A percentile compares a stretch with the other conserved stretches of the same genome.
These are phyloP conservation scores for Zygosaccharomyces pseudobailii DNA, from an alignment of 1,139 yeast species.

Conservation along the genomic window DNA sequence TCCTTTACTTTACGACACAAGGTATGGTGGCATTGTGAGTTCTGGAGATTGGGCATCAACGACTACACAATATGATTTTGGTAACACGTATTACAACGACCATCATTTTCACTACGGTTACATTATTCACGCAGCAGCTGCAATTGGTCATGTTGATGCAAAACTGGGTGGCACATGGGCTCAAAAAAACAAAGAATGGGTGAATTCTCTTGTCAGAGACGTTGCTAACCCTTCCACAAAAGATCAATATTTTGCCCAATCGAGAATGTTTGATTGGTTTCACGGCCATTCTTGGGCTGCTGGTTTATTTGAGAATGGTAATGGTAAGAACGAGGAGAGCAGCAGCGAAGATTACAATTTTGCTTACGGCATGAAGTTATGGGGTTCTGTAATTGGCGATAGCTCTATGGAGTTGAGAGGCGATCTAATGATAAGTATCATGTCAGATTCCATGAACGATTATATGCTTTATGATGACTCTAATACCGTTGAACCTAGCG, in stretches of 20 bases:
- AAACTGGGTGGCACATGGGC: constrained; percentile 65
- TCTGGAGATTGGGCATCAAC: constrained; percentile 48
- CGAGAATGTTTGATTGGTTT: constrained; percentile 74
- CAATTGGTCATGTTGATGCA: constrained; percentile 60
- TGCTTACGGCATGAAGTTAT: constrained; percentile 74
- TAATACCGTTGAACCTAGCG: constrained; percentile 56
- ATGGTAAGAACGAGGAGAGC: constrained; percentile 78
- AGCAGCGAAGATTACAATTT: constrained; percentile 78
- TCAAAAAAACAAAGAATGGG: constrained; percentile 58
- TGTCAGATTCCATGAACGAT: constrained; percentile 55
- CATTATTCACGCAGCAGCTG: constrained; percentile 72
- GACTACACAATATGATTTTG: constrained; percentile 54
- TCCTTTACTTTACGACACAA: constrained; percentile 67
- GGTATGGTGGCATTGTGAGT: constrained; percentile 64
- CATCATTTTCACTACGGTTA: constrained; percentile 83
- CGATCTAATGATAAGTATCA: constrained; percentile 64
- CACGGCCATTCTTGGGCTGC: constrained; percentile 85
- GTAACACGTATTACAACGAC: constrained; percentile 68
- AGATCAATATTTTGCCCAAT: constrained; percentile 69
- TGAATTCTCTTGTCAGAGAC: constrained; percentile 62
- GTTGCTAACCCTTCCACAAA: constrained; percentile 65
- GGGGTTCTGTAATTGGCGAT: constrained; percentile 72
- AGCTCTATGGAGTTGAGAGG: constrained; percentile 72
- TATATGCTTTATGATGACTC: constrained; percentile 56
- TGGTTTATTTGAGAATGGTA: constrained; percentile 64